Evolutionary conservation across 352 stramenopile species (phyloP).

Genomic region (Peronospora belbahrii): DNA sequence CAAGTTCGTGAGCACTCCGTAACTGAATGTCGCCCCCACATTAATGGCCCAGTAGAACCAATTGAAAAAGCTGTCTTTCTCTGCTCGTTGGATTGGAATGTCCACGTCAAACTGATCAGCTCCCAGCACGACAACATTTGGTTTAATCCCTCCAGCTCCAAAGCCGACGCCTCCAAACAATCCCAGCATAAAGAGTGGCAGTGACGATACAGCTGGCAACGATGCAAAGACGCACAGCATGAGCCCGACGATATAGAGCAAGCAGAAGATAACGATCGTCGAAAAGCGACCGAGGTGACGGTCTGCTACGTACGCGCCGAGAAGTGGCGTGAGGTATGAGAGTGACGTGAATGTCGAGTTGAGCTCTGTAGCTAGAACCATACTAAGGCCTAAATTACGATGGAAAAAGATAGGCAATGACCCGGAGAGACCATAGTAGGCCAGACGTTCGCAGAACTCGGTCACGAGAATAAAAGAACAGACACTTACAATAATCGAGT

Average conservation of each 20-base stretch:
- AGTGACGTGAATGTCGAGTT: slow-evolving; percentile 82
- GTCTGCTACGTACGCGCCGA: slow-evolving; percentile 78
- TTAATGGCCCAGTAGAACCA: slow-evolving; percentile 94
- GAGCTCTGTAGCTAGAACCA: slow-evolving; percentile 77
- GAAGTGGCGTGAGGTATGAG: slow-evolving; percentile 76
- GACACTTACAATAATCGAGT: slow-evolving; percentile 78
- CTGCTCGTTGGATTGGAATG: slow-evolving; percentile 50
- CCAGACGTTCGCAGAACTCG: slow-evolving; percentile 80
- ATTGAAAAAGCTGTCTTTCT: slow-evolving; percentile 90
- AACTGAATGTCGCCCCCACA: slow-evolving; percentile 86
- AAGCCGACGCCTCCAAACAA: slow-evolving; percentile 77
- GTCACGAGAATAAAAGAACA: slow-evolving; percentile 86
- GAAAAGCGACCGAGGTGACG: slow-evolving; percentile 67
- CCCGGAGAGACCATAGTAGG: slow-evolving; percentile 75
- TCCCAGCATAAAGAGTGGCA: slow-evolving; percentile 69
- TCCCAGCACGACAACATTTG: slow-evolving; percentile 67
- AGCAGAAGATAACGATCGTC: slow-evolving; percentile 71
- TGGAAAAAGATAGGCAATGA: slow-evolving; percentile 86
- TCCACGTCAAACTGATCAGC: slow-evolving; percentile 78
- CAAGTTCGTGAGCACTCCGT: slow-evolving; percentile 85
- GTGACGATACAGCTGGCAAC: slow-evolving; percentile 42
- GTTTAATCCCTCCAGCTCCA: slow-evolving; percentile 66
- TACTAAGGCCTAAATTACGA: slow-evolving; percentile 72
- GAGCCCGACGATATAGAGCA: slow-evolving; percentile 62
- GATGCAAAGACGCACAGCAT: slow-evolving; percentile 65